Base-by-base conservation (phyloP, 2,329 filamentous ascomycete species). In the Lecanicillium sp. region DNA sequence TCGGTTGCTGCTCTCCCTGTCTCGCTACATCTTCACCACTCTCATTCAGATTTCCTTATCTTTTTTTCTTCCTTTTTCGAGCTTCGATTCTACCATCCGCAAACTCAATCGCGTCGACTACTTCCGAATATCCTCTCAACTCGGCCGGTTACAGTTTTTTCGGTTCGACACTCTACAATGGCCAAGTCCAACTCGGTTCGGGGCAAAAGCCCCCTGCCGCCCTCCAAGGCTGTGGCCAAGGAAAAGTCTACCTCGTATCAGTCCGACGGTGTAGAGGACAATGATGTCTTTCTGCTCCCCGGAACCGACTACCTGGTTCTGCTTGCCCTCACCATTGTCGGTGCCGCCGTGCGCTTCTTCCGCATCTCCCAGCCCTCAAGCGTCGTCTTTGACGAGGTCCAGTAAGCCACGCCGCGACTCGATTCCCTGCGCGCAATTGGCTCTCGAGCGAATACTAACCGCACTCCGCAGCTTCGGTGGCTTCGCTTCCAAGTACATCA, bases 401-500 rank as follows among this genome's bases (percentile, higher is more conserved):
- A 98, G 90, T 95, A 81, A 66, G 89, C 83, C 40, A 38, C 35
- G 48, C 35, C 48, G 14, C 14, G 23, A 24, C 20, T 35, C 23
- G 20, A 4, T 36, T 4, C 39, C 29, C 21, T 23, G 36, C 17
- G 20, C 19, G 38, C 27, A 44, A 30, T 36, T 15, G 14, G 20
- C 36, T 26, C 21, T 30, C 23, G 15, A n/a, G 36, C 2, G 20
- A n/a, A 17, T n/a, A 48, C 39, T 48, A 17, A 47, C 29, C n/a
- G 17, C n/a, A 23, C 40, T 15, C 21, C 54, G 55, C 61, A 95
- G 90, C 71, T 98, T 98, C 67, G 93, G 93, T 66, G 93, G 93
- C 41, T 98, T 98, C 65, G 93, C 93, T 55, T 89, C 87, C 59
- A 98, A 98, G 70, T 98, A 98, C 69, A 97, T 98, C 78, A 97